Evolutionary conservation across 306 rosid species (phyloP), one percentile per base, ranked within the genome.

Genomic region (Sechiopsis laciniata): DNA sequence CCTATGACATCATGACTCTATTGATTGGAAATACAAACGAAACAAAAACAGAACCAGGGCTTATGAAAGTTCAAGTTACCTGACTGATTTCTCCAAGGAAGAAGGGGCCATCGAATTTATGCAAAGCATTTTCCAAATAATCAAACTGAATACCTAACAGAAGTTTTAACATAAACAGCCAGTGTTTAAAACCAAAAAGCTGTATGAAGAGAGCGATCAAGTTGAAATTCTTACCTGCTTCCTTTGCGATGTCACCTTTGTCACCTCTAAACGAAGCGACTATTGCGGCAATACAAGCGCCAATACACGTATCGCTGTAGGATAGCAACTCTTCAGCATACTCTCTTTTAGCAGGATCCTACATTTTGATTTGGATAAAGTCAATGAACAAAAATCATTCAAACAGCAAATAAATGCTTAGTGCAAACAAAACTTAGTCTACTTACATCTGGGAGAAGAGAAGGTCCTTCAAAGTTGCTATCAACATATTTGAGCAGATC

Each of bases 401-500:
- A 26, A 26, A 2, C 29, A 26, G 29, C 29, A 26, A 26, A 26
- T 26, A 26, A 26, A 26, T 26, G 29, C 29, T 26, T 2, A 26
- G 2, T 26, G 29, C 2, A 26, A 26, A 26, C 64, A 21, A 16
- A 62, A 8, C 8, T 62, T 4, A 7, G 55, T 8, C 56, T 76
- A 74, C 84, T 80, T 86, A 91, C 97, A 71, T 10, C 68, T 16
- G 96, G 92, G 57, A 62, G 59, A 62, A 92, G 85, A 79, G 96
- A 78, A 65, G 80, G 83, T 57, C 89, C 89, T 76, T 83, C 85
- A 55, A 85, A 85, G 79, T 83, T 76, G 55, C 72, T 82, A 61
- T 93, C 90, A 6, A 93, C 2, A 77, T 90, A 93, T 77, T 90
- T 88, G 78, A 93, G 81, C 85, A 93, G 78, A 79, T 93, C 97